These are phyloP conservation scores for Oryza australiensis DNA, from an alignment of 176 grass and related monocot genomes.

Conservation along the genomic window DNA sequence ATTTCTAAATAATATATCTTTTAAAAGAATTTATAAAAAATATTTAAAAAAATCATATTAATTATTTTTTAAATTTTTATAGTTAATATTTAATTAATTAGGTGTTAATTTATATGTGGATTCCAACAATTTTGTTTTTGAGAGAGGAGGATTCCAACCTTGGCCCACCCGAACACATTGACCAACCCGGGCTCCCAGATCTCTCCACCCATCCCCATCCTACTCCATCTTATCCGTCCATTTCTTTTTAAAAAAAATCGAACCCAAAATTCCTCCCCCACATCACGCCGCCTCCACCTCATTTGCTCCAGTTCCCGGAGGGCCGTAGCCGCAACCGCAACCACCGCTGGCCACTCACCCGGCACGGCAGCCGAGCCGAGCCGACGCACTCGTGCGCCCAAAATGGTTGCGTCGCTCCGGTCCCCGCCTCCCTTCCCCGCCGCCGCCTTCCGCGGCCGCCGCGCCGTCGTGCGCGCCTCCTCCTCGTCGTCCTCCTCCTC, in stretches of 20 bases:
- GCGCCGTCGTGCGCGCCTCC: slow-evolving; percentile 39
- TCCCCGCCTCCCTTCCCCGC: not conserved
- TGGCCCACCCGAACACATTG: slow-evolving; percentile 4
- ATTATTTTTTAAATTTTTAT: no score
- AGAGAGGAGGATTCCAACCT: not conserved
- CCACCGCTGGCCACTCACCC: slow-evolving; percentile 26
- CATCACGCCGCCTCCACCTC: not conserved
- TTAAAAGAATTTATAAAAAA: no score
- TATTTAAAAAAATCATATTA: no score
- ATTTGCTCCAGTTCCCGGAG: not conserved
- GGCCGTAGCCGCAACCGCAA: no score
- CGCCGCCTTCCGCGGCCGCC: slow-evolving; percentile 9
- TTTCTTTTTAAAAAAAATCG: not conserved
- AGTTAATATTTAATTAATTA: no score
- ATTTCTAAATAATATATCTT: no score
- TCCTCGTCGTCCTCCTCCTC: slow-evolving; percentile 23
- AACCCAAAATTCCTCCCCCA: not conserved
- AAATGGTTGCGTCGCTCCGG: slow-evolving; percentile 48
- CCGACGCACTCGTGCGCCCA: not conserved
- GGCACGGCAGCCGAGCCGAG: not conserved
- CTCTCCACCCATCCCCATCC: not conserved
- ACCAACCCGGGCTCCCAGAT: not conserved
- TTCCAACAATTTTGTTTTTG: no score
- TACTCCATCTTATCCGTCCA: slow-evolving; percentile 46
- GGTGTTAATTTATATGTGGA: no score